Conservation (phyloP, 2,329 filamentous ascomycete genomes). For the Eutypa lata region DNA sequence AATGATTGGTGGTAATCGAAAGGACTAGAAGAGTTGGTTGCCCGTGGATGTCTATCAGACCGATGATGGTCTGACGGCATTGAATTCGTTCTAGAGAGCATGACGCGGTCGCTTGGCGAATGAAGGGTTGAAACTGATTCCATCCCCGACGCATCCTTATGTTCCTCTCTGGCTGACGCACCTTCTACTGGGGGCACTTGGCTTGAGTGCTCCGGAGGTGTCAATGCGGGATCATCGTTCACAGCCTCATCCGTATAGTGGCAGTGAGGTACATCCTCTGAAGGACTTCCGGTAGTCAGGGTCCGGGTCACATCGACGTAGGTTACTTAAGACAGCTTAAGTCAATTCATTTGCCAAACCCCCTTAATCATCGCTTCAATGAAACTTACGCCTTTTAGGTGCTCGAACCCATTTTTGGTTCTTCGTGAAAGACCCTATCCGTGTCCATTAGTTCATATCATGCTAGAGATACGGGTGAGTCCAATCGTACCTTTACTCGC, state of each 20-base stretch:
- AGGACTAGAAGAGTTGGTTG: conserved; percentile 5
- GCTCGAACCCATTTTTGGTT: conserved; percentile 27
- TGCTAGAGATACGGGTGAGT: neutral
- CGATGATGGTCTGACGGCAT: conserved; percentile 2
- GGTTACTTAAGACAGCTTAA: conserved; percentile 20
- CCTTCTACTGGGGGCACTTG: neutral
- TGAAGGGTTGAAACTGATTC: neutral
- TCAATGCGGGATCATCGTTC: conserved; percentile 8
- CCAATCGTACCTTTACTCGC: conserved; percentile 24
- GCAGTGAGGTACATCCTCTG: conserved; percentile 17
- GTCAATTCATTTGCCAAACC: neutral
- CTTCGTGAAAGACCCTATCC: conserved; percentile 22
- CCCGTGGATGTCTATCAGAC: conserved; percentile 2
- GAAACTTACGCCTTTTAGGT: conserved; percentile 23
- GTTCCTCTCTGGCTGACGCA: neutral
- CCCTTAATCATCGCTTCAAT: neutral
- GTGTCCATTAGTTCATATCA: neutral
- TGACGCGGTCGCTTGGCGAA: conserved; percentile 2
- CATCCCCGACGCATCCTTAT: neutral
- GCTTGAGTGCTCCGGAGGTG: conserved; percentile 6
- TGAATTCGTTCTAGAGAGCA: conserved; percentile 3
- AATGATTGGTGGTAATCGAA: conserved; percentile 7
- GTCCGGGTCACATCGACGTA: conserved; percentile 28
- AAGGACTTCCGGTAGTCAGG: conserved; percentile 18
- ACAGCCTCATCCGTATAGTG: conserved; percentile 15